A percentile compares a stretch with the other conserved stretches of the same genome.
phyloP scores from a whole-genome alignment of 768 basidiomycete species.

The Tylopilus balloui region DNA sequence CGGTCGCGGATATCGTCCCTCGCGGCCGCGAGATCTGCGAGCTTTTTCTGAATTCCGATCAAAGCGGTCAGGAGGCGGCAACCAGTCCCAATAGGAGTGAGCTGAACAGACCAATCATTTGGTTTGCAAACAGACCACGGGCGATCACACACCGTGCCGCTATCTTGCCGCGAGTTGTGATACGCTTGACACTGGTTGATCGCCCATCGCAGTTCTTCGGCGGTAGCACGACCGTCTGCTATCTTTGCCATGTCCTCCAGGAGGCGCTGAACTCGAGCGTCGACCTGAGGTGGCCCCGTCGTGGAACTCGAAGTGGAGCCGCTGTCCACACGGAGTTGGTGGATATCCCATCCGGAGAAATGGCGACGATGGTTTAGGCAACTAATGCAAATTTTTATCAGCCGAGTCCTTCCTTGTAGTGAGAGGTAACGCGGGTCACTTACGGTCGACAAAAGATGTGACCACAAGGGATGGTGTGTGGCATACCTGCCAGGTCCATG shows the following conservation, averaged over 20 bases:
- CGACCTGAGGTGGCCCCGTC: not conserved
- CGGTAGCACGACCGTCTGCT: not conserved
- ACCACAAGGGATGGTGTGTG: constrained; percentile 9
- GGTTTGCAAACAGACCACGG: not conserved
- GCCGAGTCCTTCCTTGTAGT: not conserved
- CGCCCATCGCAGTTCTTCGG: constrained; percentile 11
- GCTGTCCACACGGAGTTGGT: constrained; percentile 1
- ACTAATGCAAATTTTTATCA: not conserved
- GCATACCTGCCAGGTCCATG: not conserved
- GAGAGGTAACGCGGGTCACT: not conserved
- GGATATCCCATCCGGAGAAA: constrained; percentile 1
- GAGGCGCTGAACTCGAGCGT: not conserved
- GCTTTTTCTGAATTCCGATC: not conserved
- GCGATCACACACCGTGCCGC: not conserved
- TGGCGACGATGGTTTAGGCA: constrained; percentile 5
- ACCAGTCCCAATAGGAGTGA: not conserved
- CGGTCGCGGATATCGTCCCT: not conserved
- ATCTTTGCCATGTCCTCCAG: not conserved
- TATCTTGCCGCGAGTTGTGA: not conserved
- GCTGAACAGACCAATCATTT: not conserved
- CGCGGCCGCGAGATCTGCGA: not conserved
- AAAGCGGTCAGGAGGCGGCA: not conserved
- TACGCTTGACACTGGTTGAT: not conserved
- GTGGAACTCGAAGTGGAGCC: not conserved
- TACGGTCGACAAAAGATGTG: constrained; percentile 15